Conservation (phyloP, 192 early-diverging fungal genomes). For the Coemansia sp. region DNA sequence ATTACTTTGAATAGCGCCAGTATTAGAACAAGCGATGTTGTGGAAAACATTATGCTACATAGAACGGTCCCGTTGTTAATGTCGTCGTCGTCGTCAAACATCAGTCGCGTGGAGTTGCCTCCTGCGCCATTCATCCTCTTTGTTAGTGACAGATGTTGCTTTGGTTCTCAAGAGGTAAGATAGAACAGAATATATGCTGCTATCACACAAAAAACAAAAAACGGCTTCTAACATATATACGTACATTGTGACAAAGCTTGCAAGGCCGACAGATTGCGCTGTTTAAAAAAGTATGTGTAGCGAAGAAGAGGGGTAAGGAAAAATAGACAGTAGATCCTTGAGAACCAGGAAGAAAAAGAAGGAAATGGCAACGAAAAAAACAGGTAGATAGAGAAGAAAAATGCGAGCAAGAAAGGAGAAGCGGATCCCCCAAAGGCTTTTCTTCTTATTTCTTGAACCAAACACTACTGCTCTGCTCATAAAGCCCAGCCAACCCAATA, state of each 20-base stretch:
- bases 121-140: conserved; percentile 43
- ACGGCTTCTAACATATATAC: too few species aligned
- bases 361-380: background rate
- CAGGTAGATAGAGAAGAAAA: background rate
- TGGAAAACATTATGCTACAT: conserved; percentile 36
- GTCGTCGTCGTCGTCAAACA: conserved; percentile 51
- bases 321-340: background rate
- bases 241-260: background rate
- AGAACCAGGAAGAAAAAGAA: background rate
- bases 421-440: background rate
- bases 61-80: conserved; percentile 27
- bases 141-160: background rate
- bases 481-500: too few species aligned
- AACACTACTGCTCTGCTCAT: too few species aligned
- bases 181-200: background rate
- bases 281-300: background rate
- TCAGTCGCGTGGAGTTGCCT: conserved; percentile 44
- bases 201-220: background rate
- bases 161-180: background rate
- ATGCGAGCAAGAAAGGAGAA: background rate
- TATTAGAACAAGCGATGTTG: conserved; percentile 15
- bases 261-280: too few species aligned
- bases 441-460: too few species aligned
- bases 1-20: conserved; percentile 42
- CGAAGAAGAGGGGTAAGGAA: background rate